These are phyloP conservation scores for Dryas octopetala DNA, from an alignment of 306 rosid species.

Conservation along the genomic window DNA sequence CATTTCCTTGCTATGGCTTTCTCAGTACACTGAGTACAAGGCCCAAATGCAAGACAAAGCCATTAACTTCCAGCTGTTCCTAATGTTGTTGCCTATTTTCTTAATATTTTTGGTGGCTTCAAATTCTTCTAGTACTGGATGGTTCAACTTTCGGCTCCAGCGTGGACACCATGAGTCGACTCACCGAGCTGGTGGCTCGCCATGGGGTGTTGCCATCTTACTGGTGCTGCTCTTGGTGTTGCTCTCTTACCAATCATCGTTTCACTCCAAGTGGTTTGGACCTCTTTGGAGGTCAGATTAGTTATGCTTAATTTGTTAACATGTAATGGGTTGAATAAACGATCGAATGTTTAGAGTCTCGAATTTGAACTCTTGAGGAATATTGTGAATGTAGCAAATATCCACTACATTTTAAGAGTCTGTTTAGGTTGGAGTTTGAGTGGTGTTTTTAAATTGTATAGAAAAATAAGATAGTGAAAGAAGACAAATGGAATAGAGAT, in stretches of 20 bases:
- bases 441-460: too few species aligned
- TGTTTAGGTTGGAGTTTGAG: too few species aligned
- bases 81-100: slow-evolving; percentile 47
- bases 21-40: slow-evolving; percentile 46
- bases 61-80: slow-evolving; percentile 48
- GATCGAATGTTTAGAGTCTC: too few species aligned
- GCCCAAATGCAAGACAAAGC: slow-evolving; percentile 40
- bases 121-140: slow-evolving; percentile 35
- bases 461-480: too few species aligned
- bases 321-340: not conserved
- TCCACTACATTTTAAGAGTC: too few species aligned
- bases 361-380: too few species aligned
- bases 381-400: too few species aligned
- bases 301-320: not conserved
- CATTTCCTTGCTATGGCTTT: slow-evolving; percentile 55
- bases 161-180: slow-evolving; percentile 9
- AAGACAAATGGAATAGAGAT: too few species aligned
- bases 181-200: slow-evolving; percentile 31
- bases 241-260: slow-evolving; percentile 42
- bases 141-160: slow-evolving; percentile 31
- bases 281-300: slow-evolving; percentile 36
- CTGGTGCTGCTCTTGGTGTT: slow-evolving; percentile 39
- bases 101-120: slow-evolving; percentile 47
- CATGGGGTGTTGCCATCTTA: slow-evolving; percentile 51
- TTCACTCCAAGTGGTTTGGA: slow-evolving; percentile 59